These are phyloP conservation scores for Paspalum vaginatum DNA, from an alignment of 176 grass and related monocot species.

Conservation along the genomic window DNA sequence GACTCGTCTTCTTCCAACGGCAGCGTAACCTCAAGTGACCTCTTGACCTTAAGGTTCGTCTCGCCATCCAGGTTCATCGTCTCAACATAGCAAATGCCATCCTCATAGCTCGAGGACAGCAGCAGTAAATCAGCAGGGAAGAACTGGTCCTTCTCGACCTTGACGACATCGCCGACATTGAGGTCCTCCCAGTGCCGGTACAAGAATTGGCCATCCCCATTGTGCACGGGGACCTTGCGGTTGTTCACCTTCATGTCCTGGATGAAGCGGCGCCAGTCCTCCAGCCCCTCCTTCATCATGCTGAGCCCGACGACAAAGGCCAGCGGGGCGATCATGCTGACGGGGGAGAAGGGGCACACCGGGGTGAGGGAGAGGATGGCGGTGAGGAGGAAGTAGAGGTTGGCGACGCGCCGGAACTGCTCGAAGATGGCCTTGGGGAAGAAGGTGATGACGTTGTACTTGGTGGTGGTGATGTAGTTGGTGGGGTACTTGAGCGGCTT, in stretches of 20 bases:
- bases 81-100: slow-evolving; percentile 98
- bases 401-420: slow-evolving; percentile 95
- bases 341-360: slow-evolving; percentile 74
- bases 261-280: slow-evolving; percentile 94
- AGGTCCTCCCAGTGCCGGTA: slow-evolving; percentile 81
- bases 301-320: slow-evolving; percentile 88
- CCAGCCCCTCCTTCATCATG: slow-evolving; percentile 91
- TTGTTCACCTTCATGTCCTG: slow-evolving; percentile 98
- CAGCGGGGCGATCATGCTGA: slow-evolving; percentile 89
- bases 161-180: slow-evolving; percentile 83
- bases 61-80: slow-evolving; percentile 99
- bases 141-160: slow-evolving; percentile 97
- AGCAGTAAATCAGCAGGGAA: slow-evolving; percentile 91
- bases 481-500: slow-evolving; percentile 81
- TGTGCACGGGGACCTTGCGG: slow-evolving; percentile 73
- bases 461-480: slow-evolving; percentile 96
- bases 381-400: slow-evolving; percentile 92
- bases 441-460: slow-evolving; percentile 95
- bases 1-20: slow-evolving; percentile 76
- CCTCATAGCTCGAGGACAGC: slow-evolving; percentile 87
- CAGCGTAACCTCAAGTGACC: slow-evolving; percentile 82
- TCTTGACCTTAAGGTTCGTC: slow-evolving; percentile 98
- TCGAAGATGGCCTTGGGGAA: slow-evolving; percentile 97
- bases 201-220: slow-evolving; percentile 58
- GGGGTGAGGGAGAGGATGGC: slow-evolving; percentile 90